Evolutionary conservation across 2,329 filamentous ascomycete genomes (phyloP).

Genomic region (Stagonosporopsis rhizophila): DNA sequence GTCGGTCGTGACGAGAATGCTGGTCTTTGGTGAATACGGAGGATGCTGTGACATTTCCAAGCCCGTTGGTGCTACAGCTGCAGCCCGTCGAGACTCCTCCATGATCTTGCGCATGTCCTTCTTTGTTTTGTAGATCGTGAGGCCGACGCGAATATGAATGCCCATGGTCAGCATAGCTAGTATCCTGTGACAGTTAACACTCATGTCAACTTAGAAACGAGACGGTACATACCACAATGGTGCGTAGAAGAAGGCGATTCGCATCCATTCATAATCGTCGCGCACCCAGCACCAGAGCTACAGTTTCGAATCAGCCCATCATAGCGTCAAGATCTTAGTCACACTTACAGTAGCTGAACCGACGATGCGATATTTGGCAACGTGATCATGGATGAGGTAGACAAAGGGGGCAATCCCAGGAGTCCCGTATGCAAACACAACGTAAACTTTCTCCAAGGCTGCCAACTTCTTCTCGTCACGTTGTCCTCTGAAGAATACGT

Average conservation of each 20-base stretch:
- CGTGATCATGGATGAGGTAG: constrained; percentile 69
- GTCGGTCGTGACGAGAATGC: constrained; percentile 62
- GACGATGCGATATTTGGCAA: constrained; percentile 67
- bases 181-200: constrained; percentile 45
- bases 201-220: neutral
- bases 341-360: constrained; percentile 69
- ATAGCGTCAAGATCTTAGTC: neutral
- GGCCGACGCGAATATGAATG: constrained; percentile 72
- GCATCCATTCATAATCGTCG: constrained; percentile 71
- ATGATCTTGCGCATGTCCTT: constrained; percentile 59
- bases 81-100: constrained; percentile 19
- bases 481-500: constrained; percentile 77
- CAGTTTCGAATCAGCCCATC: neutral
- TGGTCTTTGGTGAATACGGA: constrained; percentile 52
- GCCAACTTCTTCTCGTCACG: constrained; percentile 71
- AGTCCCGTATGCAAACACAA: constrained; percentile 73
- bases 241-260: constrained; percentile 77
- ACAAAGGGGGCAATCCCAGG: constrained; percentile 72
- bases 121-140: constrained; percentile 69
- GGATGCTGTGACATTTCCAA: constrained; percentile 3
- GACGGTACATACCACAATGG: constrained; percentile 65
- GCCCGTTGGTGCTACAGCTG: neutral
- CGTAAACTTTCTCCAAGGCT: constrained; percentile 73
- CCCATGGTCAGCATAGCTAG: constrained; percentile 67
- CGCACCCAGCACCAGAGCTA: constrained; percentile 83